Base-by-base conservation (phyloP, 1,284 basidiomycete genomes). In the Blastosporella zonata region DNA sequence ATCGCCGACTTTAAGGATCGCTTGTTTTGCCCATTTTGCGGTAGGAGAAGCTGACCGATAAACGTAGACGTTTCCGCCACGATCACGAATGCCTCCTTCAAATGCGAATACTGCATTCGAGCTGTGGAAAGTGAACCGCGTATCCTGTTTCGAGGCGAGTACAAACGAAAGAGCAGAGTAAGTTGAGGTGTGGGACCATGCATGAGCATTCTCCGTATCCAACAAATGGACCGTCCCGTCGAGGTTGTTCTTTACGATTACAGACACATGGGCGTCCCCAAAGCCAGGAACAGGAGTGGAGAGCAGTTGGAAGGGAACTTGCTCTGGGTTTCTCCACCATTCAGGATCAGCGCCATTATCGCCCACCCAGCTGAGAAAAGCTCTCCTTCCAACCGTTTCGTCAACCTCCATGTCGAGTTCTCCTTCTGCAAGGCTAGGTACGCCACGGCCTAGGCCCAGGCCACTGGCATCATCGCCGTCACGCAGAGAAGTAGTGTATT, bases 131-230 rank as follows among this genome's bases (percentile, higher is more conserved):
- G 87, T 87, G 67, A 94, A 92, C 10, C 90, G 79, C 0, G 87
- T 82, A 65, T 96, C 93, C 21, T 83, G 83, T 66, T 99, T 99
- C 3, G 93, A 95, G 1, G 93, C 93, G 23, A 99, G 76, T 15
- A 98, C 96, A 62, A 97, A 99, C 1, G 91, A 79, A 3, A 99
- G 78, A 0, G 94, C 96, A 3, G 91, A 86, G 63, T 85, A 92
- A 0, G 93, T 97, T 8, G 81, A 75, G 1, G 68, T 66, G 64
- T 98, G 95, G 34, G 57, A 70, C 95, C 95, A 98, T 21, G 49
- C 55, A 6, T 61, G 49, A 29, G 62, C 52, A 43, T 57, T 21
- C 33, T 34, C 33, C 12, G 34, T 34, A 18, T 58, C 47, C 7
- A 85, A 76, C 38, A 70, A 61, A 65, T 89, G 93, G 28, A 90